These are phyloP conservation scores for Myxozyma neglecta DNA, from an alignment of 805 yeast genomes.

Conservation along the genomic window DNA sequence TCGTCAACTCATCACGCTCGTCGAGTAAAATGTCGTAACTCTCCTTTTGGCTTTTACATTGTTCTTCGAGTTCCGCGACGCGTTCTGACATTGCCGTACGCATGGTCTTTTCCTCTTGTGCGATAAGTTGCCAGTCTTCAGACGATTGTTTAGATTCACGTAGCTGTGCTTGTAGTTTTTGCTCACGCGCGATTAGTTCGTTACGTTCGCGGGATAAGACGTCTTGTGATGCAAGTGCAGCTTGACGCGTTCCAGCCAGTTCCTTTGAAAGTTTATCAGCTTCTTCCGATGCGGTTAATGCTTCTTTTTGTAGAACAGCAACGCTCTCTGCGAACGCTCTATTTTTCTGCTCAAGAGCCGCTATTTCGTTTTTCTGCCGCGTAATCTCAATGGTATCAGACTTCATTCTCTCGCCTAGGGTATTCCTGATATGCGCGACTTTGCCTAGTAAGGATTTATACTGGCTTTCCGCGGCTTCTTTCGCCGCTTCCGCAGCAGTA, in stretches of 20 bases:
- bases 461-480: conserved; percentile 46
- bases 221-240: conserved; percentile 32
- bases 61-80: conserved; percentile 39
- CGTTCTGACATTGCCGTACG: conserved; percentile 25
- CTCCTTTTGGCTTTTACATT: conserved; percentile 34
- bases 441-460: conserved; percentile 43
- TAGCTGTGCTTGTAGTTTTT: conserved; percentile 29
- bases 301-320: conserved; percentile 45
- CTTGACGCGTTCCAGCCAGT: conserved; percentile 33
- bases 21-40: conserved; percentile 3
- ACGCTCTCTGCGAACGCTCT: conserved; percentile 41
- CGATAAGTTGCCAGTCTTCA: conserved; percentile 40
- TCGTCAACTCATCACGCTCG: conserved; percentile 13
- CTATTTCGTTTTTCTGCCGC: conserved; percentile 34
- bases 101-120: conserved; percentile 41
- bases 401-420: conserved; percentile 49
- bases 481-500: conserved; percentile 48
- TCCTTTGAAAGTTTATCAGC: conserved; percentile 37
- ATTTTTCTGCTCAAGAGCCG: conserved; percentile 40
- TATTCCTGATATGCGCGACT: conserved; percentile 41
- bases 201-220: conserved; percentile 34
- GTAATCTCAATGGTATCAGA: conserved; percentile 40
- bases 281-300: conserved; percentile 37
- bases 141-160: conserved; percentile 29
- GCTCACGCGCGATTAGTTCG: conserved; percentile 16